Evolutionary conservation across 306 rosid genomes (phyloP).

Genomic region (Erythrophleum fordii): DNA sequence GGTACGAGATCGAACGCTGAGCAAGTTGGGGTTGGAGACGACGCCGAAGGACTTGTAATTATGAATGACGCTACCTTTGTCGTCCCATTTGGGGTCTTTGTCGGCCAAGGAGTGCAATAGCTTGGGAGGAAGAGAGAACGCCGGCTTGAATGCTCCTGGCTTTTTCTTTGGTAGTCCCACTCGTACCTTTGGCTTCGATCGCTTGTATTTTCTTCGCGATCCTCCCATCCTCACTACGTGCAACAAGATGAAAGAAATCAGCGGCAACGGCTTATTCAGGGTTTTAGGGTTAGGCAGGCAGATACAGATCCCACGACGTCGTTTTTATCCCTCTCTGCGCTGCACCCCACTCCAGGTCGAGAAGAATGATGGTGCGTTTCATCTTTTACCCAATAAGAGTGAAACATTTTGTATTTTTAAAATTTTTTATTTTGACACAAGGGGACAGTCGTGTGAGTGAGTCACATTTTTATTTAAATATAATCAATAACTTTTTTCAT

Average conservation of each 20-base stretch:
- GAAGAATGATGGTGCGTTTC: too few relatives aligned
- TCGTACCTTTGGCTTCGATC: slow-evolving; percentile 66
- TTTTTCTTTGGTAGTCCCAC: slow-evolving; percentile 78
- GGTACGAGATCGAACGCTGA: slow-evolving; percentile 60
- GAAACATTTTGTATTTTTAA: too few relatives aligned
- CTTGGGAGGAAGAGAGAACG: slow-evolving; percentile 77
- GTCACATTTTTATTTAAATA: too few relatives aligned
- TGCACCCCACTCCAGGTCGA: too few relatives aligned
- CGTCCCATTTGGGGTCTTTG: slow-evolving; percentile 65
- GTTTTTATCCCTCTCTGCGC: neutral
- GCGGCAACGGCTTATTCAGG: neutral
- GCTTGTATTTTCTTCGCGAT: slow-evolving; percentile 87
- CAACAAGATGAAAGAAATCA: neutral
- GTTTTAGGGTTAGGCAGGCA: neutral
- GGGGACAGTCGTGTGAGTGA: too few relatives aligned
- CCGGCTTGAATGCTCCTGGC: slow-evolving; percentile 74
- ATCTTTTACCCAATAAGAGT: too few relatives aligned
- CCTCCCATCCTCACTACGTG: slow-evolving; percentile 70
- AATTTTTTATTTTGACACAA: too few relatives aligned
- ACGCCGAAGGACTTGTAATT: slow-evolving; percentile 85
- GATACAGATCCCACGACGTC: neutral
- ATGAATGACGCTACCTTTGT: slow-evolving; percentile 59
- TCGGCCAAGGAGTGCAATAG: slow-evolving; percentile 54
- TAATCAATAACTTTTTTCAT: too few relatives aligned
- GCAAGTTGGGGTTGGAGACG: slow-evolving; percentile 75